Evolutionary conservation across 176 grass and related monocot species (phyloP).

Genomic region (Calamus simplicifolius): DNA sequence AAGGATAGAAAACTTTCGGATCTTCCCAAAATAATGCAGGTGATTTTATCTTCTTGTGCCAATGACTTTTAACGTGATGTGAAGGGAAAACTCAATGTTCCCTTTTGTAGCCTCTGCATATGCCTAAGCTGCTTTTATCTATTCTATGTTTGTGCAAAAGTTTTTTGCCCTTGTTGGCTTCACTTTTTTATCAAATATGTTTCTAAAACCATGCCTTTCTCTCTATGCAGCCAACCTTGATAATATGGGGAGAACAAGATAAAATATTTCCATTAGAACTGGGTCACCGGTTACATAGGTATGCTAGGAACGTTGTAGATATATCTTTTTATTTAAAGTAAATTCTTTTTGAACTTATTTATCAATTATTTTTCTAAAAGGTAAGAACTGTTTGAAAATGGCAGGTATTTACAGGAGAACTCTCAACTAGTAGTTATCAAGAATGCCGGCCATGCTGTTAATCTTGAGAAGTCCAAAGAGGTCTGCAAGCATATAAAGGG

Average conservation of each 20-base stretch:
- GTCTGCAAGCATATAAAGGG: conserved; percentile 45
- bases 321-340: neutral
- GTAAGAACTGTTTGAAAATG: conserved; percentile 6
- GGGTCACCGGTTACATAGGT: conserved; percentile 81
- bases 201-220: neutral
- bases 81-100: no score
- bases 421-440: conserved; percentile 58
- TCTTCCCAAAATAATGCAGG: conserved; percentile 79
- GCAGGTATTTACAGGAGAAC: conserved; percentile 69
- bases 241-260: conserved; percentile 84
- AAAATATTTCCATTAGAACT: conserved; percentile 83
- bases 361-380: no score
- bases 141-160: no score
- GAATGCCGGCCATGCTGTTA: conserved; percentile 82
- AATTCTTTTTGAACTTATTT: no score
- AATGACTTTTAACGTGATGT: neutral
- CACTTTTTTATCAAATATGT: no score
- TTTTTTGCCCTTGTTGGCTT: no score
- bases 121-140: no score
- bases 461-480: conserved; percentile 74
- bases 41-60: conserved; percentile 16
- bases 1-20: conserved; percentile 45
- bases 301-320: neutral
- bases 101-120: no score
- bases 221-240: conserved; percentile 45